Evolutionary conservation across 495 filamentous ascomycete species (phyloP).

Genomic region (Talaromyces proteolyticus): DNA sequence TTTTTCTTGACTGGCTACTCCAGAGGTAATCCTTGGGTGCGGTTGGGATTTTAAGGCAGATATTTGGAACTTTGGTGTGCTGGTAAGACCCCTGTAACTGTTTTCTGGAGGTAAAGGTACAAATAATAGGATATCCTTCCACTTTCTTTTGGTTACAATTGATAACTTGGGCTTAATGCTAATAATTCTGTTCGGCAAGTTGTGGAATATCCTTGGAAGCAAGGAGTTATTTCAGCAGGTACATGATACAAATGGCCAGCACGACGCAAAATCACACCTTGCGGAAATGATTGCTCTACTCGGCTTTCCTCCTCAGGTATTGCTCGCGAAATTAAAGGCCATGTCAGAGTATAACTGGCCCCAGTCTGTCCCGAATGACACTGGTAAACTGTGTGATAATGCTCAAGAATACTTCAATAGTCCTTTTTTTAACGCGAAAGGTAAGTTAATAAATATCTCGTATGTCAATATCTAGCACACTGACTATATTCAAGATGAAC

Average conservation of each 20-base stretch:
- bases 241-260: conserved; percentile 10
- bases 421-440: conserved; percentile 15
- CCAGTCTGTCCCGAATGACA: conserved; percentile 6
- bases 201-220: conserved; percentile 22
- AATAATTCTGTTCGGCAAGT: conserved; percentile 7
- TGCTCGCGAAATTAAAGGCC: conserved; percentile 6
- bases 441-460: conserved; percentile 8
- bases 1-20: no score
- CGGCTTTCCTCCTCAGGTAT: conserved; percentile 17
- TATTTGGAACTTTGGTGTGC: conserved; percentile 31
- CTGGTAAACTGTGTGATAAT: conserved; percentile 11
- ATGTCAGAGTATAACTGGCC: conserved; percentile 12
- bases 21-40: conserved; percentile 30
- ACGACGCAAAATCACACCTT: conserved; percentile 18
- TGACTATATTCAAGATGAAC: conserved; percentile 11
- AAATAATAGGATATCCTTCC: background rate
- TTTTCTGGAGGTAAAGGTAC: no score
- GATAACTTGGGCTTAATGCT: background rate
- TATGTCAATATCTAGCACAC: background rate
- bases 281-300: conserved; percentile 21
- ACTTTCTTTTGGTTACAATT: background rate
- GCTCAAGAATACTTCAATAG: conserved; percentile 14
- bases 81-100: conserved; percentile 13
- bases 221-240: conserved; percentile 16
- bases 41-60: conserved; percentile 33